Percentiles rank a stretch among this genome's conserved stretches.
phyloP scores from a whole-genome alignment of 345 rosid species.

The Trapa incisa region DNA sequence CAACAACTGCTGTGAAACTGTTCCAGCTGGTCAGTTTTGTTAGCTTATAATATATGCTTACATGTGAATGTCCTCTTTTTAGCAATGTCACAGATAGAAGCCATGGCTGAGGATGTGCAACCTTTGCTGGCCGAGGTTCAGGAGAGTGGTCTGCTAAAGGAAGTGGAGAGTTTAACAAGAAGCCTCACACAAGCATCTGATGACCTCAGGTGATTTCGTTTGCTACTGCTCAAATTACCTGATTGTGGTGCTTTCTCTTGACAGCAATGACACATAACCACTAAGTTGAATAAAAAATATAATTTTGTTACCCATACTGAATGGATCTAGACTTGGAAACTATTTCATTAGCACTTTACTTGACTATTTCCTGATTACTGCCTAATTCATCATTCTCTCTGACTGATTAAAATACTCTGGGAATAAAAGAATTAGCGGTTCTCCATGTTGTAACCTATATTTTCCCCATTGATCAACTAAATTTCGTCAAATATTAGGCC shows the following conservation, averaged over 20 bases:
- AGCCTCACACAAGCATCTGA: slow-evolving; percentile 80
- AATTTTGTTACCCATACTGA: background rate
- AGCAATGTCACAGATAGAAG: slow-evolving; percentile 86
- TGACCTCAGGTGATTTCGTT: slow-evolving; percentile 55
- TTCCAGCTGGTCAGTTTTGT: background rate
- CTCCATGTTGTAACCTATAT: too few species aligned
- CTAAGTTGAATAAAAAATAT: background rate
- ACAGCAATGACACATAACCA: background rate
- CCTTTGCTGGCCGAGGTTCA: slow-evolving; percentile 87
- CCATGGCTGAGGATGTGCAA: slow-evolving; percentile 94
- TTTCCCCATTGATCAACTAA: too few species aligned
- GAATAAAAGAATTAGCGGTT: too few species aligned
- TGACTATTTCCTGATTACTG: too few species aligned
- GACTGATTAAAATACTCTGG: too few species aligned
- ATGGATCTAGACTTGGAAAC: background rate
- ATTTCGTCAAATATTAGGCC: too few species aligned
- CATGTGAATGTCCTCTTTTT: slow-evolving; percentile 33
- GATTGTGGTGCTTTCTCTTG: background rate
- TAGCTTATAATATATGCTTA: slow-evolving; percentile 29
- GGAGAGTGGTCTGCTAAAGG: slow-evolving; percentile 77
- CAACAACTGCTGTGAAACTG: background rate
- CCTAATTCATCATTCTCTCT: too few species aligned
- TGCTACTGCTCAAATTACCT: background rate
- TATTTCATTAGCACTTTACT: background rate
- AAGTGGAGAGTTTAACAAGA: slow-evolving; percentile 71